Evolutionary conservation across 176 grass and related monocot genomes (phyloP).

Genomic region (Areca catechu): DNA sequence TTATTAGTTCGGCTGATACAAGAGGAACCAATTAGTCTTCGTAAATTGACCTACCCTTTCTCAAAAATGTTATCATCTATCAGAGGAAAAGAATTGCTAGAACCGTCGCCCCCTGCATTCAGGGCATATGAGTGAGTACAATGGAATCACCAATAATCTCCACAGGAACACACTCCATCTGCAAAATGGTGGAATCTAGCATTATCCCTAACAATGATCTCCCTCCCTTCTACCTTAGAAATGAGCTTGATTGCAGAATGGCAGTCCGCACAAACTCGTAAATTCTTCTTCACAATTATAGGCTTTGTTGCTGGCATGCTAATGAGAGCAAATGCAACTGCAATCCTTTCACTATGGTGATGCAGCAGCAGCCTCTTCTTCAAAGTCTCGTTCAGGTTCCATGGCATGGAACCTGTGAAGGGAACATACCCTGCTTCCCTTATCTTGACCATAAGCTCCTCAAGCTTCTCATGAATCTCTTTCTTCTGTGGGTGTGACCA

Average conservation of each 20-base stretch:
- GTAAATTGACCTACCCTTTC: too few species aligned
- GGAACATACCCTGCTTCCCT: conserved; percentile 44
- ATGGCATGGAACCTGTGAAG: conserved; percentile 29
- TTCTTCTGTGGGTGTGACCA: conserved; percentile 37
- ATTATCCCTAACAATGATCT: conserved; percentile 54
- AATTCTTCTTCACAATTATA: conserved; percentile 62
- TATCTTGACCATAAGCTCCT: conserved; percentile 38
- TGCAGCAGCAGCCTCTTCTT: conserved; percentile 44
- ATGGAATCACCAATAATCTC: conserved; percentile 46
- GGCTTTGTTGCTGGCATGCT: conserved; percentile 50
- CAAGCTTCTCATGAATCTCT: conserved; percentile 52
- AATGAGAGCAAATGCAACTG: conserved; percentile 48
- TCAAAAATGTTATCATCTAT: too few species aligned
- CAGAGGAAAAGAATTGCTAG: too few species aligned
- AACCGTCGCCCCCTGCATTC: too few species aligned
- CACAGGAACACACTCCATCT: conserved; percentile 40
- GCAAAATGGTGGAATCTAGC: conserved; percentile 54
- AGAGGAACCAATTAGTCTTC: too few species aligned
- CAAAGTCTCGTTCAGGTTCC: conserved; percentile 31
- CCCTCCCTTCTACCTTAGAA: conserved; percentile 40
- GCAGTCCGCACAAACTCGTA: conserved; percentile 42
- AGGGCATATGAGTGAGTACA: too few species aligned
- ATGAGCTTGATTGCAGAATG: conserved; percentile 53
- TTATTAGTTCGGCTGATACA: too few species aligned
- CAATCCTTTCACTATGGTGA: conserved; percentile 54